Evolutionary conservation across 225 moss, liverwort and hornwort species (phyloP).

Genomic region (Ulota crispa): DNA sequence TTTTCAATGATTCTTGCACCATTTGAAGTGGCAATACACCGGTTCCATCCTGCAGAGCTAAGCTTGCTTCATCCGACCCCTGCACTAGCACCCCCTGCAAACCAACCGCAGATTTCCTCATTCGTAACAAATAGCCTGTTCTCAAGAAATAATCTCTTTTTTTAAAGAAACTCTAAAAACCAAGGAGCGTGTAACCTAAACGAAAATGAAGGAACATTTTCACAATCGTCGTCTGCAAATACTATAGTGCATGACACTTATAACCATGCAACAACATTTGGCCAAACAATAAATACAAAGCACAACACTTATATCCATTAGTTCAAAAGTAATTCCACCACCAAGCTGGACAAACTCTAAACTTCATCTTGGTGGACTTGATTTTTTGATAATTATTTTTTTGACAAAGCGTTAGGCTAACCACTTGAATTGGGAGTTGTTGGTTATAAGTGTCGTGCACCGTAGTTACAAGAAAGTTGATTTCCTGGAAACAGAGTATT

Average conservation of each 20-base stretch:
- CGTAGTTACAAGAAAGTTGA: not conserved
- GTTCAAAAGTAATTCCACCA: too few species aligned
- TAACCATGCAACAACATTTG: too few species aligned
- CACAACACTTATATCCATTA: too few species aligned
- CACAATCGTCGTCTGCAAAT: not conserved
- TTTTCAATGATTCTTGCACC: slow-evolving; percentile 50
- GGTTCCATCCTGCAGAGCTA: slow-evolving; percentile 77
- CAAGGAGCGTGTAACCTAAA: not conserved
- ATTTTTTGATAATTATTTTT: too few species aligned
- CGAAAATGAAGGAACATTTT: not conserved
- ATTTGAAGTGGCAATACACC: slow-evolving; percentile 71
- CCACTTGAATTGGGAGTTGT: too few species aligned
- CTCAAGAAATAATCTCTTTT: not conserved
- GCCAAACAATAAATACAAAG: too few species aligned
- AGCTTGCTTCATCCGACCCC: slow-evolving; percentile 48
- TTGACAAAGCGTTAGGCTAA: too few species aligned
- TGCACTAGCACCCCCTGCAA: slow-evolving; percentile 68
- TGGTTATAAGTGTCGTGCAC: too few species aligned
- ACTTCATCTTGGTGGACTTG: too few species aligned
- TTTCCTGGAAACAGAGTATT: not conserved
- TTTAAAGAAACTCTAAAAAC: not conserved
- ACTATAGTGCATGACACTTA: too few species aligned
- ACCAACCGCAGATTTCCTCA: slow-evolving; percentile 14
- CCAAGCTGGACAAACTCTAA: too few species aligned
- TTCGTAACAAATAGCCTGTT: not conserved